Evolutionary conservation across 2,329 filamentous ascomycete species (phyloP), one percentile per base, ranked within the genome.

Genomic region (Phialophora verrucosa): DNA sequence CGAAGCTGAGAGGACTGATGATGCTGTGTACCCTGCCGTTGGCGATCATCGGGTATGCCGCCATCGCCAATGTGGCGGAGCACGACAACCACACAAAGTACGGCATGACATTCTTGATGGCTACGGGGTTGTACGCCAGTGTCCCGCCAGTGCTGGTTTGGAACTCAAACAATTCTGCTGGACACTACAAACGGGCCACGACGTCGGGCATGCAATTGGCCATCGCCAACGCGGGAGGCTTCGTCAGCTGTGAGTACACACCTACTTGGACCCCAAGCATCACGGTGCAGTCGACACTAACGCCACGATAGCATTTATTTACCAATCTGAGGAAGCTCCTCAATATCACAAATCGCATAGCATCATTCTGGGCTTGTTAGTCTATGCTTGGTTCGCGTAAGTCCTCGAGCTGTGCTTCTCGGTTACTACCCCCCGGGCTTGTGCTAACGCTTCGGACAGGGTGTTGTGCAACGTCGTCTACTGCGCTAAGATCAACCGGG

Each of bases 161-260:
- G 88, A 85, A 88, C 68, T 85, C 85, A 1, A 90, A 90, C 73
- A 90, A 90, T 74, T 87, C 84, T 0, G 87, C 88, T 0, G 87
- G 86, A 0, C 88, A 91, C 73, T 91, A 90, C 73, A 91, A 91
- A 75, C 80, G 89, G 14, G 88, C 89, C 0, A 90, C 88, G 0
- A 65, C 69, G 6, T 62, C 61, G 7, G 89, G 85, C 0, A 20
- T 90, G 70, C 88, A 91, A 75, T 79, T 91, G 29, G 85, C 85
- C 0, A 85, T 90, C 70, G 88, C 88, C 0, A 91, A 91, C 69
- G 85, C 83, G 7, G 88, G 88, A 54, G 88, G 88, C 0, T 89
- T 90, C 70, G 87, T 90, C 2, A 85, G 88, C 47, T 54, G 64
- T 66, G 47, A 63, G 64, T 56, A n/a, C 4, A n/a, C 4, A 14